phyloP scores from a whole-genome alignment of 2,329 filamentous ascomycete species.

The Colletotrichum chlorophyti region DNA sequence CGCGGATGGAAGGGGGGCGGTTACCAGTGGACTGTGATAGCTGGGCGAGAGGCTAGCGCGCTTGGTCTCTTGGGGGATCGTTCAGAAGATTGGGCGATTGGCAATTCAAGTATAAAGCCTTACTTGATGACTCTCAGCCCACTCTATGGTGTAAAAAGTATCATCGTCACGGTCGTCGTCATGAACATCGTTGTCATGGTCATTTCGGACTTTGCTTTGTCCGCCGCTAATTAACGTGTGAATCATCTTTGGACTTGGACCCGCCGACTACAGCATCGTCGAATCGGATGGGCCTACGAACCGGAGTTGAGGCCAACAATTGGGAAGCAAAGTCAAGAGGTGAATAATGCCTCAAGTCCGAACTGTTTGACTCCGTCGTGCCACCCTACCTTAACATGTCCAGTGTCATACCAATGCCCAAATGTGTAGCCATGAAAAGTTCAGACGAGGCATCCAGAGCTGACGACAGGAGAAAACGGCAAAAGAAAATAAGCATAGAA shows the following conservation, averaged over 20 bases:
- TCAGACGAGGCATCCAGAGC: slow-evolving; percentile 4
- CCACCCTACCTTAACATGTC: too few relatives aligned
- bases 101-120: too few relatives aligned
- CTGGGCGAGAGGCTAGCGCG: slow-evolving; percentile 12
- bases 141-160: too few relatives aligned
- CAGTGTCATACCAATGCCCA: too few relatives aligned
- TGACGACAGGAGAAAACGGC: too few relatives aligned
- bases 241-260: neutral
- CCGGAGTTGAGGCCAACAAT: neutral
- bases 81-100: too few relatives aligned
- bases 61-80: neutral
- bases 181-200: too few relatives aligned
- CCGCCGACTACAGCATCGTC: slow-evolving; percentile 6
- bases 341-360: slow-evolving; percentile 16
- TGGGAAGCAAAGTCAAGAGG: neutral
- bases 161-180: too few relatives aligned
- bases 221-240: slow-evolving; percentile 8
- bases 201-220: slow-evolving; percentile 20
- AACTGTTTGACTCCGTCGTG: too few relatives aligned
- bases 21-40: neutral
- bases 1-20: neutral
- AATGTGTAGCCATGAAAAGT: too few relatives aligned
- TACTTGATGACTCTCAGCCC: too few relatives aligned
- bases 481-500: too few relatives aligned
- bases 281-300: slow-evolving; percentile 10